Evolutionary conservation across 2,329 filamentous ascomycete species (phyloP).

Genomic region (Colletotrichum simmondsii): DNA sequence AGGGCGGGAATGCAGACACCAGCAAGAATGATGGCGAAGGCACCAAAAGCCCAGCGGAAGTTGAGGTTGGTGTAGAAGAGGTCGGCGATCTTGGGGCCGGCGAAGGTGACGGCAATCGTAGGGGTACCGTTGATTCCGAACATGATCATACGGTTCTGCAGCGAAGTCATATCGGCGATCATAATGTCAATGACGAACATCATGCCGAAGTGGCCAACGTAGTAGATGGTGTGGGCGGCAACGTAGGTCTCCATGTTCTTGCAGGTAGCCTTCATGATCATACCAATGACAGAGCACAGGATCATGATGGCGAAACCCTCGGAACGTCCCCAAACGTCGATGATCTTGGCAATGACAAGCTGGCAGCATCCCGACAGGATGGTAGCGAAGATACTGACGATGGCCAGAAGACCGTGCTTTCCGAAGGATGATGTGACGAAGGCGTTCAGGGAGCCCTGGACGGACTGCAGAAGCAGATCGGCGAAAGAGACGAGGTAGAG

Average conservation of each 20-base stretch:
- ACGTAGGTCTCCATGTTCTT: conserved; percentile 67
- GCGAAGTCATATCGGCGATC: conserved; percentile 55
- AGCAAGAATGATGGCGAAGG: conserved; percentile 71
- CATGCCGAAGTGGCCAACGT: conserved; percentile 63
- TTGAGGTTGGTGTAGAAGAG: conserved; percentile 49
- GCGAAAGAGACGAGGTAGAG: conserved; percentile 52
- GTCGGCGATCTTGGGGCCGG: conserved; percentile 53
- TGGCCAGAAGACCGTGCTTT: conserved; percentile 72
- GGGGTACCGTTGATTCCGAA: conserved; percentile 55
- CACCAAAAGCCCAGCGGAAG: conserved; percentile 65
- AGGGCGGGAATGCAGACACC: conserved; percentile 53
- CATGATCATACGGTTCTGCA: conserved; percentile 55
- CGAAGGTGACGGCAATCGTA: conserved; percentile 55
- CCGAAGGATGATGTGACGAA: conserved; percentile 72
- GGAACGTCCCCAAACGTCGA: conserved; percentile 60
- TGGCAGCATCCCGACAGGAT: conserved; percentile 51
- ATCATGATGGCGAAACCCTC: conserved; percentile 57
- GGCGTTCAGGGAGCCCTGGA: conserved; percentile 49
- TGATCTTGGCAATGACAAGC: conserved; percentile 58
- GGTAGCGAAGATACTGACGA: conserved; percentile 70
- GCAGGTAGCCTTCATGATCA: conserved; percentile 73
- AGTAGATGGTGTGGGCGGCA: conserved; percentile 72
- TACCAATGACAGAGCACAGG: conserved; percentile 58
- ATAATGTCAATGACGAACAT: conserved; percentile 54
- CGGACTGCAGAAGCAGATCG: conserved; percentile 46